These are phyloP conservation scores for Aegilops bicornis DNA, from an alignment of 176 grass and related monocot species.

Conservation along the genomic window DNA sequence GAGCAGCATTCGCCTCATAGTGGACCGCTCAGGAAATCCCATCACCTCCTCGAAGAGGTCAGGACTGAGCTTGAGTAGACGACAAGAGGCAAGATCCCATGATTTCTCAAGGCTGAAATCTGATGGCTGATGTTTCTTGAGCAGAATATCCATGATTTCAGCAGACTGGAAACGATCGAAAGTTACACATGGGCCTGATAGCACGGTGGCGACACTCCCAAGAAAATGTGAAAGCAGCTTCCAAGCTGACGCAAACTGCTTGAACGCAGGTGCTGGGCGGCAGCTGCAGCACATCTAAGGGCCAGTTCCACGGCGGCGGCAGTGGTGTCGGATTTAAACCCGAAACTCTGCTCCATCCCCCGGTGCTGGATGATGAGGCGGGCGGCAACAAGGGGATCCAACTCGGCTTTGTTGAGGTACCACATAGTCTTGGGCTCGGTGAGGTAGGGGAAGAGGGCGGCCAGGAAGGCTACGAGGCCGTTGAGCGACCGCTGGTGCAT, in stretches of 20 bases:
- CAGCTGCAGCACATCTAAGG: neutral
- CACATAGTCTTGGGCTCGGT: neutral
- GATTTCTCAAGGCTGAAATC: neutral
- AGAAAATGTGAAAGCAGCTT: neutral
- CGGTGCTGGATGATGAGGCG: neutral
- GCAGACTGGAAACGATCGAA: neutral
- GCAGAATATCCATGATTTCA: neutral
- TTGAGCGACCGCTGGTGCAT: neutral
- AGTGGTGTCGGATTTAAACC: neutral
- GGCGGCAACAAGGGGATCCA: neutral
- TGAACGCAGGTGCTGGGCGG: neutral
- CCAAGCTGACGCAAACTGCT: neutral
- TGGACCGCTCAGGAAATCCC: neutral
- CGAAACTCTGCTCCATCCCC: neutral
- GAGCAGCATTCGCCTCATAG: neutral
- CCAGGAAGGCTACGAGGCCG: conserved; percentile 17
- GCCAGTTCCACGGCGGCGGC: neutral
- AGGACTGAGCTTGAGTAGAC: neutral
- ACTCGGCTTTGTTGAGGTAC: neutral
- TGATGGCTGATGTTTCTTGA: neutral
- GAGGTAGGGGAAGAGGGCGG: conserved; percentile 29
- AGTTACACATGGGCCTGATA: neutral
- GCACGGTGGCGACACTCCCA: neutral
- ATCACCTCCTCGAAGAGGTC: neutral
- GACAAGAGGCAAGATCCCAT: neutral